phyloP scores from a whole-genome alignment of 139 green algal species.

The Haematococcus sp. region DNA sequence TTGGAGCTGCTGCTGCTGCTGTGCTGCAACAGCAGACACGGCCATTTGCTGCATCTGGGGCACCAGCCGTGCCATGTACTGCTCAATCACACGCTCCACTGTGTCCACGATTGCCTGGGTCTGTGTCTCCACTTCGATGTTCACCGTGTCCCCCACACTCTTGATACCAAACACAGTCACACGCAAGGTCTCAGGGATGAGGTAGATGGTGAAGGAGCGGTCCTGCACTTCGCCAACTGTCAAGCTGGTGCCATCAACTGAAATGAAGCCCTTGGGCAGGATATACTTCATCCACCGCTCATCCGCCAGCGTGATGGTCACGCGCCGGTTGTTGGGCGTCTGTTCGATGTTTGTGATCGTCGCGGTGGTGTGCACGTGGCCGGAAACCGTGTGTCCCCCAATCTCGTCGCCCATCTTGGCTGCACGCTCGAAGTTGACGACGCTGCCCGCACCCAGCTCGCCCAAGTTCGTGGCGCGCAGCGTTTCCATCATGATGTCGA shows the following conservation, averaged over 20 bases:
- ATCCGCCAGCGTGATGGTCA: slow-evolving; percentile 69
- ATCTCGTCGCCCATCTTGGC: slow-evolving; percentile 90
- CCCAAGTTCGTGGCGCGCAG: slow-evolving; percentile 89
- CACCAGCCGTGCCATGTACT: slow-evolving; percentile 31
- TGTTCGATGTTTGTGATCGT: slow-evolving; percentile 43
- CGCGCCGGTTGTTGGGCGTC: slow-evolving; percentile 70
- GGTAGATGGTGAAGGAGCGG: slow-evolving; percentile 81
- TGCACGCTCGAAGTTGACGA: slow-evolving; percentile 88
- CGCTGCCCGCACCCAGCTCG: slow-evolving; percentile 43
- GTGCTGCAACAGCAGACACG: too few species aligned
- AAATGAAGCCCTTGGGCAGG: slow-evolving; percentile 92
- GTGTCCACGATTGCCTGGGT: slow-evolving; percentile 95
- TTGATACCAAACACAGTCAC: slow-evolving; percentile 76
- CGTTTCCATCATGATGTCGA: slow-evolving; percentile 95
- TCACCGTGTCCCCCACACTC: slow-evolving; percentile 68
- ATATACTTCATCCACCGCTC: slow-evolving; percentile 88
- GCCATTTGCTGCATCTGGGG: background rate
- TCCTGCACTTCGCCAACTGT: slow-evolving; percentile 73
- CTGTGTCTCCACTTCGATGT: slow-evolving; percentile 90
- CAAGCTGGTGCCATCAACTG: slow-evolving; percentile 89
- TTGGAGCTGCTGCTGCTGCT: too few species aligned
- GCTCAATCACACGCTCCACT: slow-evolving; percentile 77
- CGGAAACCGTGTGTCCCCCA: slow-evolving; percentile 89
- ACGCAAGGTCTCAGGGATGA: slow-evolving; percentile 93
- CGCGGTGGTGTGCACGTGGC: slow-evolving; percentile 85